phyloP scores from a whole-genome alignment of 306 rosid genomes.

The Urtica urens region DNA sequence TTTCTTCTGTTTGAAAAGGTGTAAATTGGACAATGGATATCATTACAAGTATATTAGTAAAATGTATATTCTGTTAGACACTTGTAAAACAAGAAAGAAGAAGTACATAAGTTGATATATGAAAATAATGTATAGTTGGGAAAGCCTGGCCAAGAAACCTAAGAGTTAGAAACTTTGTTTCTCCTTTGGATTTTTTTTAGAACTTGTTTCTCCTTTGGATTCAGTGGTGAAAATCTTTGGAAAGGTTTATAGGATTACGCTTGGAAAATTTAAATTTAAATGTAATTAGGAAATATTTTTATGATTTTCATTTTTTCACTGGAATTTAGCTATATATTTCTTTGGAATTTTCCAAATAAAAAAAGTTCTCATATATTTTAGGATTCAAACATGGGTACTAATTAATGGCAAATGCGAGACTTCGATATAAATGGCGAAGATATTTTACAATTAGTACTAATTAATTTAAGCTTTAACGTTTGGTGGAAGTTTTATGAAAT shows the following conservation, averaged over 20 bases:
- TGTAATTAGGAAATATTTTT: no score
- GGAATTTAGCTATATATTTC: no score
- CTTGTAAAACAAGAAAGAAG: not conserved
- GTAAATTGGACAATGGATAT: not conserved
- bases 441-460: not conserved
- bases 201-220: no score
- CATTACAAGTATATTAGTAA: no score
- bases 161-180: not conserved
- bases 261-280: no score
- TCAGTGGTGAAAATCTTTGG: no score
- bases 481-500: constrained; percentile 10
- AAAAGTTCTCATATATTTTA: not conserved
- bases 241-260: no score
- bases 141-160: no score
- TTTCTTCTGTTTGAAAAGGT: constrained; percentile 2
- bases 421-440: not conserved
- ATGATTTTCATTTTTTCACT: no score
- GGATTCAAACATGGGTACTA: not conserved
- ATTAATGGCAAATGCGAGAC: not conserved
- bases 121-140: not conserved
- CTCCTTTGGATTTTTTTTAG: no score
- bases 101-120: not conserved
- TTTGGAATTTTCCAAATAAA: no score
- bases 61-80: not conserved
- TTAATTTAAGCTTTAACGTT: not conserved